Conservation (phyloP, 768 basidiomycete genomes). For the Coprinopsis marcescibilis region DNA sequence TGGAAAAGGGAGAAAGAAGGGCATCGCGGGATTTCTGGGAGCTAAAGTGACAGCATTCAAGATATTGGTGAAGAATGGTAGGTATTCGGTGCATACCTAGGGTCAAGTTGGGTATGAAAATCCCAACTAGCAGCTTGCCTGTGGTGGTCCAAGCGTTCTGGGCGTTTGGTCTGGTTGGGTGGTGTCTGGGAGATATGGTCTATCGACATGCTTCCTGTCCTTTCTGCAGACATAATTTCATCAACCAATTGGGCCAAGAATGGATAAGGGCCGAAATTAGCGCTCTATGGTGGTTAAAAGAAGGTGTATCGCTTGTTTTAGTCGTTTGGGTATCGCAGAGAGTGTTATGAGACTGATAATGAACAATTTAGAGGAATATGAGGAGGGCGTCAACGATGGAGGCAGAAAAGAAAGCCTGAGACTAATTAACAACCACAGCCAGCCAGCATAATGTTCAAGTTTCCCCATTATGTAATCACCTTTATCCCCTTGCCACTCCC, state of each 20-base stretch:
- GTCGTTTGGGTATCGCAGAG: background rate
- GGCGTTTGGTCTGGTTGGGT: background rate
- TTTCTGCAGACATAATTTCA: constrained; percentile 8
- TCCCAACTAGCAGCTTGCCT: constrained; percentile 1
- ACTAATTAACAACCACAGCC: constrained; percentile 1
- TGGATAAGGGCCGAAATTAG: constrained; percentile 3
- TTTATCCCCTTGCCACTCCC: background rate
- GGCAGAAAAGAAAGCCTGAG: constrained; percentile 6
- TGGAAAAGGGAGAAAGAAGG: constrained; percentile 18
- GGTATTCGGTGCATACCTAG: constrained; percentile 1
- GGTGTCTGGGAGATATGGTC: constrained; percentile 4
- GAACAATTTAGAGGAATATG: background rate
- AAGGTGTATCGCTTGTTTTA: background rate
- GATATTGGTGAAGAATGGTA: background rate
- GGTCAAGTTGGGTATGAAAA: background rate
- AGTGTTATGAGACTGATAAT: background rate
- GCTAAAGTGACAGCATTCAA: constrained; percentile 11
- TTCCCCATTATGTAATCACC: background rate
- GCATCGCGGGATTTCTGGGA: constrained; percentile 12
- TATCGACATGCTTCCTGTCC: background rate
- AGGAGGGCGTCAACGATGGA: background rate
- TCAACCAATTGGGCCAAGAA: background rate
- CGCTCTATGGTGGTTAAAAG: background rate
- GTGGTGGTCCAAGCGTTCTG: background rate
- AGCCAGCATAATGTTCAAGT: constrained; percentile 6